A percentile compares a stretch with the other conserved stretches of the same genome.
phyloP scores from a whole-genome alignment of 1,284 basidiomycete species.

The Takashimella tepidaria region DNA sequence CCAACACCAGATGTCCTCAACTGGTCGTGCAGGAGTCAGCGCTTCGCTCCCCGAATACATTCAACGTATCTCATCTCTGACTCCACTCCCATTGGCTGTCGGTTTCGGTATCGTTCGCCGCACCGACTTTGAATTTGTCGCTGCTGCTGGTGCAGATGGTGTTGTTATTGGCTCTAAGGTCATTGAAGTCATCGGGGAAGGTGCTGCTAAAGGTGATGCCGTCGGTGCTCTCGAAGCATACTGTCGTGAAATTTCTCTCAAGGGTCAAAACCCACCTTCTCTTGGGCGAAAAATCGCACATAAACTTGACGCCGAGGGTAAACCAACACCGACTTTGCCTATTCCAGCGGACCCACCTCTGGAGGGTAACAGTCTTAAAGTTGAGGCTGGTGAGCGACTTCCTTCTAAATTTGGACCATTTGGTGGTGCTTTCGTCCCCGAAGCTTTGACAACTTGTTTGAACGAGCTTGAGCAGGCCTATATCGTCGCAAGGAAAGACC shows the following conservation, averaged over 20 bases:
- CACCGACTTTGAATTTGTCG: slow-evolving; percentile 81
- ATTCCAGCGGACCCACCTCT: slow-evolving; percentile 30
- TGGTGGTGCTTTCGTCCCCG: slow-evolving; percentile 95
- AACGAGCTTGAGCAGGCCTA: slow-evolving; percentile 88
- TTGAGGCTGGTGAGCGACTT: slow-evolving; percentile 51
- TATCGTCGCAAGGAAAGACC: slow-evolving; percentile 77
- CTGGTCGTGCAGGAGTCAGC: slow-evolving; percentile 69
- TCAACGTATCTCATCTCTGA: slow-evolving; percentile 63
- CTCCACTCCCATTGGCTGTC: slow-evolving; percentile 80
- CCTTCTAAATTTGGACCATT: slow-evolving; percentile 89
- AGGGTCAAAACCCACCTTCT: slow-evolving; percentile 52
- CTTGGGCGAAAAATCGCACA: slow-evolving; percentile 25
- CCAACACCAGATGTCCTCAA: slow-evolving; percentile 97
- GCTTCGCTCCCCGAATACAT: slow-evolving; percentile 72
- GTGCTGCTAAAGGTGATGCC: slow-evolving; percentile 53
- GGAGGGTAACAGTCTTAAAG: slow-evolving; percentile 21
- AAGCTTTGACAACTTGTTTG: slow-evolving; percentile 85
- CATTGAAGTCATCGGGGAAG: slow-evolving; percentile 67
- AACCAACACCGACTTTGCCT: slow-evolving; percentile 39
- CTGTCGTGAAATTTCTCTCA: slow-evolving; percentile 64
- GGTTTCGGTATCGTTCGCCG: slow-evolving; percentile 96
- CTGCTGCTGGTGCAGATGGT: slow-evolving; percentile 82
- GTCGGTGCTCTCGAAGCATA: slow-evolving; percentile 65
- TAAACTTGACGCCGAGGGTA: slow-evolving; percentile 16
- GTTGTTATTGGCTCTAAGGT: slow-evolving; percentile 90